Base-by-base conservation (phyloP, 2,329 filamentous ascomycete species). In the Beauveria sp. region DNA sequence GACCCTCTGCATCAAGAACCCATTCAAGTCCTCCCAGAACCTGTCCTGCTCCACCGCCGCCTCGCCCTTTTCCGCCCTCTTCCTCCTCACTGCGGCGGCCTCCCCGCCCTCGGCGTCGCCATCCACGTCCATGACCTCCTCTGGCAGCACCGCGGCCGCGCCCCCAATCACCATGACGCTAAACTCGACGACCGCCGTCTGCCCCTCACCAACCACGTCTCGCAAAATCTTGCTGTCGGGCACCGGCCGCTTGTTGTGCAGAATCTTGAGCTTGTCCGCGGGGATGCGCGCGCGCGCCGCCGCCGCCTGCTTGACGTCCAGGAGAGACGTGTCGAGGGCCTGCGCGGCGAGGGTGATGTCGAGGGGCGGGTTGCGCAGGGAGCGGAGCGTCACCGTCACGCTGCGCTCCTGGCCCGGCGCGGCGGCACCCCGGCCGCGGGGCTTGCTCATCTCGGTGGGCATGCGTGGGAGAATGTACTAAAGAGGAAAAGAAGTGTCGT, bases 91-190 rank as follows among this genome's bases (percentile, higher is more conserved):
- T 9, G 9, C 24, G 9, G 14, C 47, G 5, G 22, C 20, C 28
- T 4, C n/a, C 22, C 65, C 22, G 22, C 22, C 8, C 69, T 61
- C 51, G 63, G 59, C 3, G 60, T 62, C 16, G 67, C 63, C 3
- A 66, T 65, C 55, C 40, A 72, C 77, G 54, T 75, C 72, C 10
- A 62, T 69, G n/a, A 67, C 65, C 66, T 75, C 71, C 62, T 49
- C 76, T 38, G 75, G 75, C 59, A 75, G 72, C 52, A 77, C 77
- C 0, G 77, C 78, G 43, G 78, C 77, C 14, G 78, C 76, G 24
- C 91, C 92, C 3, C 89, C 90, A 71, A 96, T 85, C 22, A 97
- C 81, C 92, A 98, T 98, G 60, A 97, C 83, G 1, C 86, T 86
- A 65, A 98, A 87, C 72, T 96, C 92, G 0, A 93, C 92, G 0